Conservation (phyloP, 306 rosid genomes). For the Clitoria ternatea region DNA sequence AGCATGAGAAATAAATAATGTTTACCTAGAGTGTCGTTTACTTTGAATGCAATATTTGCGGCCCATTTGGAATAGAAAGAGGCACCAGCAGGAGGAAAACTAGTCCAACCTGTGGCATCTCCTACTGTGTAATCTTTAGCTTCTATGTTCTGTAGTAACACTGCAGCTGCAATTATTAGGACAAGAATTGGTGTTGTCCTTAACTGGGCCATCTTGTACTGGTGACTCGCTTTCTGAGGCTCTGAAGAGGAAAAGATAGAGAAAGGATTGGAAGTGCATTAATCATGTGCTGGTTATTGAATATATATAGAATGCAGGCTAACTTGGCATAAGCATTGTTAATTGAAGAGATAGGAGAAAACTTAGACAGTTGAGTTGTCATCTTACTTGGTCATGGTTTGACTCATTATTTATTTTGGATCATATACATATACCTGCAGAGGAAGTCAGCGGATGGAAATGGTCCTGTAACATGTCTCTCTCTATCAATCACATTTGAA, state of each 20-base stretch:
- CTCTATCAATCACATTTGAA: too few species aligned
- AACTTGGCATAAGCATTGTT: not conserved
- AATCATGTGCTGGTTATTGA: not conserved
- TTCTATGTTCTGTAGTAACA: constrained; percentile 2
- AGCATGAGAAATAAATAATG: not conserved
- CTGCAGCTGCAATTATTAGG: not conserved
- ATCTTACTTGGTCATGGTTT: not conserved
- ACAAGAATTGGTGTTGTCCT: constrained; percentile 13
- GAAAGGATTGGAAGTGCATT: constrained; percentile 3
- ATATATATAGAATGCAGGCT: constrained; percentile 11
- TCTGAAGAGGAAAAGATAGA: too few species aligned
- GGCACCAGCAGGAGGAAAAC: constrained; percentile 30
- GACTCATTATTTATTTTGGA: not conserved
- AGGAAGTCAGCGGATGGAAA: constrained; percentile 18
- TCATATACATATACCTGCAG: not conserved
- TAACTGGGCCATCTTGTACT: constrained; percentile 18
- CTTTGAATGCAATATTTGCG: constrained; percentile 11
- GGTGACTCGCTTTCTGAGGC: too few species aligned
- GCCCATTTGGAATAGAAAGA: constrained; percentile 46
- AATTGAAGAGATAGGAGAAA: not conserved
- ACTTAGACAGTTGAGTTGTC: not conserved
- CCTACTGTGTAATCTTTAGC: constrained; percentile 36
- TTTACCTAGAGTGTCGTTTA: constrained; percentile 38
- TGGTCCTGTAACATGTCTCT: constrained; percentile 9
- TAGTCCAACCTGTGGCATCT: constrained; percentile 37